phyloP scores from a whole-genome alignment of 768 basidiomycete genomes.

The Mycena amicta region DNA sequence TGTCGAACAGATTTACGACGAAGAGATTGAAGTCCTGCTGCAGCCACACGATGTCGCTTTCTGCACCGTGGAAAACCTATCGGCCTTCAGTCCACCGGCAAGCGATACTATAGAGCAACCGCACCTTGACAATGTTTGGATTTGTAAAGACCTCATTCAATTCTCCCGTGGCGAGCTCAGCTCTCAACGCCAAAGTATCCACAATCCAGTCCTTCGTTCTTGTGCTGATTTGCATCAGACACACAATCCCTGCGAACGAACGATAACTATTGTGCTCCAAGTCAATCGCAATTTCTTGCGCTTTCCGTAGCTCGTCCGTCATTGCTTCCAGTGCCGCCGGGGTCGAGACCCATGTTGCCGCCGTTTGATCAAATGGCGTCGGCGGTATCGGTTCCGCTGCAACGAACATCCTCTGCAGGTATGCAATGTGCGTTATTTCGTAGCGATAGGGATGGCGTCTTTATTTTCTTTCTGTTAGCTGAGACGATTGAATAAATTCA shows the following conservation, averaged over 20 bases:
- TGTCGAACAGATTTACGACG: constrained; percentile 96
- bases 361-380: constrained; percentile 61
- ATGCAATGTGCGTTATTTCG: constrained; percentile 76
- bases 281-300: constrained; percentile 88
- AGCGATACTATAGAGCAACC: constrained; percentile 22
- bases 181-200: constrained; percentile 75
- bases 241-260: constrained; percentile 84
- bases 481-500: too few species aligned
- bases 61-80: constrained; percentile 93
- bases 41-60: constrained; percentile 93
- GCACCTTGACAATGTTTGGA: constrained; percentile 81
- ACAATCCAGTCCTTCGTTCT: constrained; percentile 85
- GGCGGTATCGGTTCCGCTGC: constrained; percentile 54
- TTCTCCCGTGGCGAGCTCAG: constrained; percentile 58
- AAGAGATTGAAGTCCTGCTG: constrained; percentile 95
- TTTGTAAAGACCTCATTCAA: constrained; percentile 86
- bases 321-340: constrained; percentile 57
- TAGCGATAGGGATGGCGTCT: constrained; percentile 79
- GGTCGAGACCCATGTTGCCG: constrained; percentile 74
- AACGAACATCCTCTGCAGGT: constrained; percentile 70
- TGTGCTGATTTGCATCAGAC: constrained; percentile 91
- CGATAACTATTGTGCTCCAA: constrained; percentile 92
- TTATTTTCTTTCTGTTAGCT: too few species aligned
- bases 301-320: constrained; percentile 64
- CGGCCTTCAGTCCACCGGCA: neutral